Base-by-base conservation (phyloP, 345 rosid species). In the Melaleuca alternifolia region DNA sequence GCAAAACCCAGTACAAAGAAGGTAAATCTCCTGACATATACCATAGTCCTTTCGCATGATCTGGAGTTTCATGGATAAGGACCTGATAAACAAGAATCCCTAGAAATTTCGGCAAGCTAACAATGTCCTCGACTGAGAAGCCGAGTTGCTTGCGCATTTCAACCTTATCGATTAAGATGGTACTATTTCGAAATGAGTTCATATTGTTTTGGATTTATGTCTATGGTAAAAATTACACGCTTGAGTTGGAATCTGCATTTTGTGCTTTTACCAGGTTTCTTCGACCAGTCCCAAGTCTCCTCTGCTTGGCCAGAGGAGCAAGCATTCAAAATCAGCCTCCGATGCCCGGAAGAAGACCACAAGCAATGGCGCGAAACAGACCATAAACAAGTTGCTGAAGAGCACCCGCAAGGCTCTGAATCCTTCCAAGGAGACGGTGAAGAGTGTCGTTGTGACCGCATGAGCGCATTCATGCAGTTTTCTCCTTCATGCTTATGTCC, bases 391-490 rank as follows among this genome's bases (percentile, higher is more conserved):
- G 28, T 83, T 89, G 23, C 28, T 88, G 51, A 85, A 54, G 84
- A 86, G 86, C 51, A 89, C 91, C 23, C 87, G 83, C 51, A 90
- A 87, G 57, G 89, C 87, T 28, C 54, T 89, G 85, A 52, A 54
- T 44, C 56, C 88, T 77, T 56, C 89, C 24, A 88, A 88, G 77
- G 86, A 65, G 71, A 71, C 89, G 2, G 59, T 33, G 61, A 87
- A 85, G 51, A 48, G 51, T 13, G 84, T 75, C 52, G 89, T 87
- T 37, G 84, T 90, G 13, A 75, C 84, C 33, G 85, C 87, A 46
- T 86, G 75, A 90, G 28, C 59, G 21, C 37, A 20, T 84, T 23
- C 28, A 15, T 71, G 51, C 46, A 56, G 18, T 62, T 62, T 33
- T 6, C 16, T 56, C 46, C 44, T 85, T n/a, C 65, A 5, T 6